These are phyloP conservation scores for Scalesia atractyloides DNA, from an alignment of 129 eudicot species.

Conservation along the genomic window DNA sequence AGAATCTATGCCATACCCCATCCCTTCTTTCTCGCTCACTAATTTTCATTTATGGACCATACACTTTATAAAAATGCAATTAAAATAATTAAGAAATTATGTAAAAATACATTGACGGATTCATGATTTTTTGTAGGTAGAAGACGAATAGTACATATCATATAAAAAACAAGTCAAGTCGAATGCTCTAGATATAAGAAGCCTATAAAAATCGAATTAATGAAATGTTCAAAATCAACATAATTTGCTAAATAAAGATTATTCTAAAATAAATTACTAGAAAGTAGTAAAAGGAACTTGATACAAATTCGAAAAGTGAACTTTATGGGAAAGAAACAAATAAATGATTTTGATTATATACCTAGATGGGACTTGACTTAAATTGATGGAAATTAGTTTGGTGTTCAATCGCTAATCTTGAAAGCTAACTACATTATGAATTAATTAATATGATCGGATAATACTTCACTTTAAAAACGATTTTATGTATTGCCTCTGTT, in stretches of 20 bases:
- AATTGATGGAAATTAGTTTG: constrained; percentile 22
- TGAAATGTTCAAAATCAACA: constrained; percentile 18
- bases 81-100: neutral
- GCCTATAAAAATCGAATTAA: constrained; percentile 7
- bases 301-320: constrained; percentile 20
- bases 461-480: neutral
- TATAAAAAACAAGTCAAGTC: neutral
- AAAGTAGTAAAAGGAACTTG: constrained; percentile 28
- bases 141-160: neutral
- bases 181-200: neutral
- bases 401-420: constrained; percentile 21
- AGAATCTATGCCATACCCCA: constrained; percentile 28
- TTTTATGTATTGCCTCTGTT: constrained; percentile 6
- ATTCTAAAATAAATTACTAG: constrained; percentile 19
- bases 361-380: constrained; percentile 40
- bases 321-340: constrained; percentile 28
- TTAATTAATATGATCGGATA: neutral
- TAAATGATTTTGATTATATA: constrained; percentile 38
- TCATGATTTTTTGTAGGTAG: neutral
- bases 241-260: constrained; percentile 8
- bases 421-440: constrained; percentile 3
- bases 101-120: neutral
- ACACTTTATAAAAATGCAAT: neutral
- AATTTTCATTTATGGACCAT: constrained; percentile 19
- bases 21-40: neutral